These are phyloP conservation scores for Stipa capillata DNA, from an alignment of 176 grass and related monocot species.

Conservation along the genomic window DNA sequence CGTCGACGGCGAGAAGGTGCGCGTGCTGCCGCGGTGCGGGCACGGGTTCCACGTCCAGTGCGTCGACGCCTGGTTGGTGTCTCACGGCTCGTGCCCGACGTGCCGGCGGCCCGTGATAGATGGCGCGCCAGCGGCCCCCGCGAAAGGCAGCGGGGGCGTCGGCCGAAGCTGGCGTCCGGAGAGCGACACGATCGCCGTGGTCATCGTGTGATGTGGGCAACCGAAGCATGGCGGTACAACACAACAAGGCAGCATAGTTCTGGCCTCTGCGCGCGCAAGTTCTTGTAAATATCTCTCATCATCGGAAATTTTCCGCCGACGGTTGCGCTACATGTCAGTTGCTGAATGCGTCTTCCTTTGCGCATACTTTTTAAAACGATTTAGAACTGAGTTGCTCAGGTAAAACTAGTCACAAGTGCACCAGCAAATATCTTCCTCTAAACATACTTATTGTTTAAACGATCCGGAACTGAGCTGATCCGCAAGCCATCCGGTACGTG, in stretches of 20 bases:
- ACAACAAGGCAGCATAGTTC: neutral
- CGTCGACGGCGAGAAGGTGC: slow-evolving; percentile 52
- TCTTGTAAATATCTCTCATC: slow-evolving; percentile 2
- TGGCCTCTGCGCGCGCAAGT: neutral
- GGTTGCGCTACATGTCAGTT: neutral
- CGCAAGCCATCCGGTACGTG: no score
- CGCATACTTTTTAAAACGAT: no score
- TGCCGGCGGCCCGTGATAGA: slow-evolving; percentile 40
- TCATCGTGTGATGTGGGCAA: neutral
- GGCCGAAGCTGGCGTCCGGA: neutral
- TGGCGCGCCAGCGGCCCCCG: neutral
- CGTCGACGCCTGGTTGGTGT: slow-evolving; percentile 62
- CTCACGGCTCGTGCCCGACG: slow-evolving; percentile 58
- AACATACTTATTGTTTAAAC: neutral
- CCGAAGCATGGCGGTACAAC: neutral
- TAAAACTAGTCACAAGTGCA: no score
- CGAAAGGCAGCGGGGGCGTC: neutral
- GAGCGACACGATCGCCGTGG: slow-evolving; percentile 16
- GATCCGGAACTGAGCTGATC: neutral
- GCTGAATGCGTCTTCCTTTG: no score
- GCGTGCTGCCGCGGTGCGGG: slow-evolving; percentile 54
- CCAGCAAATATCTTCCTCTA: neutral
- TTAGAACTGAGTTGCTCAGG: no score
- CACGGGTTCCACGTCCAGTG: slow-evolving; percentile 65
- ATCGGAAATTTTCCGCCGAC: slow-evolving; percentile 2